Base-by-base conservation (phyloP, 768 basidiomycete species). In the Pleurotus platypus region DNA sequence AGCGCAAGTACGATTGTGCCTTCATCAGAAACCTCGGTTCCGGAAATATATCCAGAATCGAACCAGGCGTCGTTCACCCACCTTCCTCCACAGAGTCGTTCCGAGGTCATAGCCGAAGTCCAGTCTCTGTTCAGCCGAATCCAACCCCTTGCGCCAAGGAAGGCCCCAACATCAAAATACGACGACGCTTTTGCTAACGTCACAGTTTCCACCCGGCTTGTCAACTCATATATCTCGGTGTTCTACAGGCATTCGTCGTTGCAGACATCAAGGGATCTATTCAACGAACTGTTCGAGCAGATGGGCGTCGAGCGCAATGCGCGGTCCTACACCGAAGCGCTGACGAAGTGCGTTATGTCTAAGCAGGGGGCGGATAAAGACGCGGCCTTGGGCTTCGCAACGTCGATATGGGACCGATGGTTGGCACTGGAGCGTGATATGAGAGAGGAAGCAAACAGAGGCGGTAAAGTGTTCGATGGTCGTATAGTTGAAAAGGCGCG, bases 201-300 rank as follows among this genome's bases (percentile, higher is more conserved):
- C 35, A 48, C 68, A 5, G 64, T 89, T 50, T 82, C 84, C 0
- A 63, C 90, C 0, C 76, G 80, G 1, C 78, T 97, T 5, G 63
- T 94, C 61, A 91, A 89, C 62, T 82, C 93, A 2, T 98, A 92
- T 66, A 73, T 97, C 49, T 83, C 89, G 11, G 88, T 94, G 0
- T 81, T 86, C 66, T 89, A 89, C 65, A 70, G 69, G 45, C 82
- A 82, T 58, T 67, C 72, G 1, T 63, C 77, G 8, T 70, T 94
- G 42, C 76, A 81, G 20, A 65, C 65, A 2, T 72, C 81, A 2
- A 70, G 72, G 26, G 74, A 76, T 6, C 67, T 78, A 6, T 93
- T 88, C 67, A 68, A 76, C 58, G 68, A 66, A 3, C 58, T 87
- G 2, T 90, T 81, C 58, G 67, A 72, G 16, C 66, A 78, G 8